Evolutionary conservation across 192 early-diverging fungal genomes (phyloP).

Genomic region (Coemansia umbellata): DNA sequence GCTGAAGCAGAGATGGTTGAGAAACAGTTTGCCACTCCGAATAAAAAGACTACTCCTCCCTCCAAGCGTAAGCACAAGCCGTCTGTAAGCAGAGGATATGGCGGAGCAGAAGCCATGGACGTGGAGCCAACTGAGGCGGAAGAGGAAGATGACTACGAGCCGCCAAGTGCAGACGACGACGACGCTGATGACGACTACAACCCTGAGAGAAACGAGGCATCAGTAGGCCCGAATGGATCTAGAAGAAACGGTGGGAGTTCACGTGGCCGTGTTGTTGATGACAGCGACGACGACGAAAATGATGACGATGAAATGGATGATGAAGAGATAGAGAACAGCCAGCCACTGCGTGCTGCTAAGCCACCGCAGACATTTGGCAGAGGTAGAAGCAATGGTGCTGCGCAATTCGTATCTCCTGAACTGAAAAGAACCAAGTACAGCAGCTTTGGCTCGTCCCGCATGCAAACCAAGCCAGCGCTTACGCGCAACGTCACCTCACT

Average conservation of each 20-base stretch:
- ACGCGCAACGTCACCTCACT: constrained; percentile 14
- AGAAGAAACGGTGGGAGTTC: neutral
- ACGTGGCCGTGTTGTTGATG: constrained; percentile 19
- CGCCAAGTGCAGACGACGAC: constrained; percentile 15
- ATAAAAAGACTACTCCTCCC: neutral
- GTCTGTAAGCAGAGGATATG: neutral
- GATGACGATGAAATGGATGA: constrained; percentile 7
- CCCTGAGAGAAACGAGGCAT: neutral
- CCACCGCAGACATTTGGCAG: neutral
- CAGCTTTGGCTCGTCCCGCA: constrained; percentile 2
- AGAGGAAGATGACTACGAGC: neutral
- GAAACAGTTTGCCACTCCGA: neutral
- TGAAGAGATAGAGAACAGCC: neutral
- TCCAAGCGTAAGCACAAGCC: constrained; percentile 29
- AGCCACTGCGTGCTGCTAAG: neutral
- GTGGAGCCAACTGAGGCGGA: neutral
- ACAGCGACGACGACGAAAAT: constrained; percentile 33
- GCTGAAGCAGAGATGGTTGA: constrained; percentile 29
- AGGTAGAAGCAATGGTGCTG: neutral
- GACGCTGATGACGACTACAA: constrained; percentile 22
- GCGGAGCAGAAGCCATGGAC: neutral
- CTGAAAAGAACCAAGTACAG: constrained; percentile 14
- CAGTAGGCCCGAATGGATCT: neutral
- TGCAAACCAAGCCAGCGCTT: constrained; percentile 5
- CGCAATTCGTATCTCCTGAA: constrained; percentile 1